Evolutionary conservation across 2,329 filamentous ascomycete genomes (phyloP).

Genomic region (Rugonectria rugulosa): DNA sequence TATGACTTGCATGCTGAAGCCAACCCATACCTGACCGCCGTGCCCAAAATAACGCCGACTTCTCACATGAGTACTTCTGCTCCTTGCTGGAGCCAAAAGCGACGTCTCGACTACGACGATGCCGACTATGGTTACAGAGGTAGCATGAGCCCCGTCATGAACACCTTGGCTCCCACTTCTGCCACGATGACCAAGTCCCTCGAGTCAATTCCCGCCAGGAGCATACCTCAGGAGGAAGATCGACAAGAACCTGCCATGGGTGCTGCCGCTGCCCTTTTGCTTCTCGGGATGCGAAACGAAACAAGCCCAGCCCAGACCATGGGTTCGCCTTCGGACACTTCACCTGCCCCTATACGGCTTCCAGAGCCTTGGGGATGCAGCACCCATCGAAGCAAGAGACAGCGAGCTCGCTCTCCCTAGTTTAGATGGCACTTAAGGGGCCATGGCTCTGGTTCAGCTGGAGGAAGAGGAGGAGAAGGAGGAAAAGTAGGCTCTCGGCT

Average conservation of each 20-base stretch:
- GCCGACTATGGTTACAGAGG: constrained; percentile 26
- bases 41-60: constrained; percentile 28
- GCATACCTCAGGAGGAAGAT: neutral
- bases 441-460: too few relatives aligned
- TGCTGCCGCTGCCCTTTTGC: constrained; percentile 31
- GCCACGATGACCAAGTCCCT: constrained; percentile 24
- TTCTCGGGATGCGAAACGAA: constrained; percentile 28
- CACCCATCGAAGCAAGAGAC: constrained; percentile 35
- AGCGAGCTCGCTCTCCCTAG: constrained; percentile 28
- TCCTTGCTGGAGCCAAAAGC: constrained; percentile 31
- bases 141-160: constrained; percentile 32
- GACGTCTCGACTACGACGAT: constrained; percentile 32
- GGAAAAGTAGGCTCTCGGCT: neutral
- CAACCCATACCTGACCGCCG: constrained; percentile 31
- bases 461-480: neutral
- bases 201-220: constrained; percentile 26
- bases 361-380: constrained; percentile 2
- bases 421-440: too few relatives aligned
- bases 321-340: neutral
- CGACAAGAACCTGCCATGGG: constrained; percentile 13
- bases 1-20: constrained; percentile 24
- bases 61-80: constrained; percentile 11
- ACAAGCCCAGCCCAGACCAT: neutral
- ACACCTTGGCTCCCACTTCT: constrained; percentile 24
- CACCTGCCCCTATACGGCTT: neutral